Conservation (phyloP, 306 rosid genomes). For the Ceratonia siliqua region DNA sequence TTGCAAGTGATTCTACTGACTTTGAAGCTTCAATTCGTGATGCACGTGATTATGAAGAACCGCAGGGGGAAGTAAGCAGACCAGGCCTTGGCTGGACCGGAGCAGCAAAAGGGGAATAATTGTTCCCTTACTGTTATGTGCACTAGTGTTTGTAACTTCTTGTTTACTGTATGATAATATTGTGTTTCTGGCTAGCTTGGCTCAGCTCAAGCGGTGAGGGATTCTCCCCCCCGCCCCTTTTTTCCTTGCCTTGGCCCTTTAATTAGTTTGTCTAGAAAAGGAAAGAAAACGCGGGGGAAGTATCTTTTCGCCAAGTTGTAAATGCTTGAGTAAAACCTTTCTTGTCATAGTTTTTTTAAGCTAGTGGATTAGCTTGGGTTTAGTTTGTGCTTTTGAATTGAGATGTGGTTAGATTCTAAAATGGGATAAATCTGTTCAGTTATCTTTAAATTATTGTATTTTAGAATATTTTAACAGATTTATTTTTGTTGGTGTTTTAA, state of each 20-base stretch:
- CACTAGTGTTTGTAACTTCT: neutral
- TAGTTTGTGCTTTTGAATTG: slow-evolving; percentile 4
- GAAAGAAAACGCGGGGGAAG: too few species aligned
- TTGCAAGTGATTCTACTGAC: slow-evolving; percentile 88
- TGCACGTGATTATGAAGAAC: slow-evolving; percentile 82
- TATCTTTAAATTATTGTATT: too few species aligned
- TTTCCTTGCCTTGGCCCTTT: too few species aligned
- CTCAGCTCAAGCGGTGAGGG: neutral
- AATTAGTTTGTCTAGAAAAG: too few species aligned
- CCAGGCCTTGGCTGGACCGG: slow-evolving; percentile 88
- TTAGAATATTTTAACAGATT: too few species aligned
- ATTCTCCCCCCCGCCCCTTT: too few species aligned
- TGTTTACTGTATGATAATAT: neutral
- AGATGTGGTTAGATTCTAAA: neutral
- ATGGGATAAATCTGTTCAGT: too few species aligned
- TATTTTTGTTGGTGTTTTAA: too few species aligned
- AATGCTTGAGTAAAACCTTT: too few species aligned
- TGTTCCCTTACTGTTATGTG: neutral
- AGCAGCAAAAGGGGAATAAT: slow-evolving; percentile 44
- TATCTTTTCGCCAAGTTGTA: too few species aligned
- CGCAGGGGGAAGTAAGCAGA: slow-evolving; percentile 64
- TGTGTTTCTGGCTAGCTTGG: slow-evolving; percentile 13
- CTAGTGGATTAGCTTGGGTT: neutral
- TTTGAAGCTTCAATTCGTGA: slow-evolving; percentile 80
- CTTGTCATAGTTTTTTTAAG: slow-evolving; percentile 5